Evolutionary conservation across 331 rosid genomes (phyloP).

Genomic region (Erythrophleum ivorense): DNA sequence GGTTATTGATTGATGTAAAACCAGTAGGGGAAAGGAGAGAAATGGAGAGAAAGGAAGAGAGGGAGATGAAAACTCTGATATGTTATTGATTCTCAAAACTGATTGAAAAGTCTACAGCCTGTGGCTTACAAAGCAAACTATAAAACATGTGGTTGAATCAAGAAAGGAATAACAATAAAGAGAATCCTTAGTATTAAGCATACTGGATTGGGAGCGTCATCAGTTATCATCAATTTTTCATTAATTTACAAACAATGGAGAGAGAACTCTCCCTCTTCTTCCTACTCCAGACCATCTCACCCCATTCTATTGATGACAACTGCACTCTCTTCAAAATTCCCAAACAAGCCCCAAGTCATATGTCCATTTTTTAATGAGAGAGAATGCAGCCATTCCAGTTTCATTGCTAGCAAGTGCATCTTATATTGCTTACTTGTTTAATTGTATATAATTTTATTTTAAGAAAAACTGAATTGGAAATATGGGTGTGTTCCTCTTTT

Average conservation of each 20-base stretch:
- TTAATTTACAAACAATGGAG: neutral
- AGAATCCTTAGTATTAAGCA: neutral
- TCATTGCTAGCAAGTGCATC: neutral
- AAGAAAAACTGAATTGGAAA: neutral
- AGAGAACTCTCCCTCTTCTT: neutral
- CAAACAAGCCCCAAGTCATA: neutral
- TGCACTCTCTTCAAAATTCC: neutral
- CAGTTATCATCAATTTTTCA: neutral
- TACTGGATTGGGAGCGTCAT: neutral
- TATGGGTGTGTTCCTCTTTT: neutral
- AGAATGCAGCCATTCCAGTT: slow-evolving; percentile 3
- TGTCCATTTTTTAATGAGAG: neutral
- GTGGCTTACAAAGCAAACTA: too few species aligned
- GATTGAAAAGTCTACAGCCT: neutral
- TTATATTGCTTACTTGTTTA: neutral
- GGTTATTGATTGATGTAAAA: neutral
- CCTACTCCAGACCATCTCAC: neutral
- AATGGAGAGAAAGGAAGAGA: neutral
- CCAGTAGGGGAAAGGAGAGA: neutral
- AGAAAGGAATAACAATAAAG: neutral
- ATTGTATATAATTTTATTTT: neutral
- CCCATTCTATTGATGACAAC: neutral
- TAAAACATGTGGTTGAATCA: neutral
- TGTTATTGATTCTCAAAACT: neutral
- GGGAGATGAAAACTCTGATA: neutral